Percentiles rank a stretch among this genome's conserved stretches.
Conservation (phyloP, 208 protist genomes). For the Trypanosoma caninum region DNA sequence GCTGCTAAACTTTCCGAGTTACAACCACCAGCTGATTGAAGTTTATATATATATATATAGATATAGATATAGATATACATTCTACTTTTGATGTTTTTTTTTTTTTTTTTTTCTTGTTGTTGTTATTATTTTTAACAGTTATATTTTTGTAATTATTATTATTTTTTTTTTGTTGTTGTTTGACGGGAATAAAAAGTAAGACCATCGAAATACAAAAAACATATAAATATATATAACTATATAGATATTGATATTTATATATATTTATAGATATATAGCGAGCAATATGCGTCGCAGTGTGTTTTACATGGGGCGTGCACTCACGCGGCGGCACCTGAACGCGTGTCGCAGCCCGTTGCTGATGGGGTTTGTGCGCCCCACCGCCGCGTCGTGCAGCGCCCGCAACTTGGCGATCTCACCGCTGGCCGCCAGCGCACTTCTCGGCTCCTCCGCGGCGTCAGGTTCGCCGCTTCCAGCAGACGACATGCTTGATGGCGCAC, state of each 20-base stretch:
- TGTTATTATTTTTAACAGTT: background rate
- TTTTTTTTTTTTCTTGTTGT: constrained; percentile 8
- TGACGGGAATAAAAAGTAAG: background rate
- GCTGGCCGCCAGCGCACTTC: constrained; percentile 27
- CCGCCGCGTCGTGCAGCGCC: constrained; percentile 37
- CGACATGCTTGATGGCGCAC: constrained; percentile 31
- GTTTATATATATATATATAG: background rate
- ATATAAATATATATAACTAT: background rate
- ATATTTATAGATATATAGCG: no score
- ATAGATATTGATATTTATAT: background rate
- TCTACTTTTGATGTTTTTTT: constrained; percentile 14
- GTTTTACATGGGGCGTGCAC: constrained; percentile 82
- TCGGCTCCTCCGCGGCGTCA: constrained; percentile 24
- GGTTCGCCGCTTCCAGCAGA: constrained; percentile 20
- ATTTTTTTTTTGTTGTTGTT: background rate
- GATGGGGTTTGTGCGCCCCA: constrained; percentile 77
- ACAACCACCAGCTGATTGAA: constrained; percentile 3
- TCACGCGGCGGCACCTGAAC: constrained; percentile 84
- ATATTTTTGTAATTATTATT: constrained; percentile 1
- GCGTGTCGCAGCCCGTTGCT: constrained; percentile 66
- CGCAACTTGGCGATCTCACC: constrained; percentile 42
- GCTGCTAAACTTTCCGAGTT: background rate
- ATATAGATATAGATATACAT: background rate
- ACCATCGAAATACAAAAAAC: background rate
- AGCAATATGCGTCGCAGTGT: constrained; percentile 80